Evolutionary conservation across 2,329 filamentous ascomycete genomes (phyloP), one percentile per base, ranked within the genome.

Genomic region (Tolypocladium ovalisporum): DNA sequence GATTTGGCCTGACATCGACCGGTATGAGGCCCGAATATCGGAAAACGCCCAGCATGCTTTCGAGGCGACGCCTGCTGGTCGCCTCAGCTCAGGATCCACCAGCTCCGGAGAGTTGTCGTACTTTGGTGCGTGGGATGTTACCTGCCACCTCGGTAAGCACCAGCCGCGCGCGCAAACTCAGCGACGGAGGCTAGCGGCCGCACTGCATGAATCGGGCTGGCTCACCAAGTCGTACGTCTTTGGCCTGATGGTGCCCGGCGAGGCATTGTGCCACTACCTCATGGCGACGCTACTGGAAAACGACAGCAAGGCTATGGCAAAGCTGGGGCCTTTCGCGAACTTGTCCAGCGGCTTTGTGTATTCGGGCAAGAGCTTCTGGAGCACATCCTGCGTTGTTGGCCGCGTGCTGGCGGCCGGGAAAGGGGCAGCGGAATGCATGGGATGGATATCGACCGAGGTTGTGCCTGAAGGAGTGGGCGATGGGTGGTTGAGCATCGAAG

Each of bases 141-240:
- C 70, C 1, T 66, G 68, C 54, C 66, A 69, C 24, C 64, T 64
- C 39, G 62, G 62, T 22, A 59, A 62, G 57, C 66, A 68, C 53
- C 71, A 67, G 54, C 62, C 66, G 51, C 62, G 62, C 24, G 64
- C 67, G 15, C 69, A 75, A 7, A 73, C 76, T 2, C 75, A 80
- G 58, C 75, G 79, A 39, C 75, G 77, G 52, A 83, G 77, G 61
- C 73, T 85, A 54, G 79, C 82, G 19, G 81, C 83, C 2, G 79
- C 79, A 1, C 71, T 86, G 27, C 79, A 84, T 59, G 72, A 78
- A 2, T 78, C 80, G 0, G 85, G 85, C 1, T 88, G 85, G 85
- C 75, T 88, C 22, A 86, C 84, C 6, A 84, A 84, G 66, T 86
- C 83, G 29, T 88, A 86, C 62, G 73, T 87, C 9, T 87, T 83